Conservation (phyloP, 352 stramenopile species). For the Globisporangium yorkense region DNA sequence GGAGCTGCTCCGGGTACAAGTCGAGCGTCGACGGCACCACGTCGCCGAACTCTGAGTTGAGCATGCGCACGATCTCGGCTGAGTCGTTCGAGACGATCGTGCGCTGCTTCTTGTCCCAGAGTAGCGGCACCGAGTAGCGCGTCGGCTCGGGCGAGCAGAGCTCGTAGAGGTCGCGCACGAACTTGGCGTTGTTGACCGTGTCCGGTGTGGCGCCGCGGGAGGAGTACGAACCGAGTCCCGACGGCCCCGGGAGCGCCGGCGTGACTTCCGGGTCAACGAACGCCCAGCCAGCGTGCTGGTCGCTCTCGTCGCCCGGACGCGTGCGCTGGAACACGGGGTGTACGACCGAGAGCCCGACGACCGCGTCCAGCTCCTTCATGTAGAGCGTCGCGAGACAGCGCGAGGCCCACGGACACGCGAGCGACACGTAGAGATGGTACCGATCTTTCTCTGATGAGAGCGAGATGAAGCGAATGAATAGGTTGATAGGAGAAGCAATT, state of each 20-base stretch:
- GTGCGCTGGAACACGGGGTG: conserved; percentile 82
- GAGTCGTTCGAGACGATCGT: conserved; percentile 95
- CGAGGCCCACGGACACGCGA: conserved; percentile 90
- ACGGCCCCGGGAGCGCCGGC: conserved; percentile 51
- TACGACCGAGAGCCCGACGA: conserved; percentile 91
- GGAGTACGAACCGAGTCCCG: conserved; percentile 56
- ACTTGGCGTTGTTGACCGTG: conserved; percentile 56
- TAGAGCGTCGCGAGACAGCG: conserved; percentile 81
- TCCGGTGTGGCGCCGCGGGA: conserved; percentile 56
- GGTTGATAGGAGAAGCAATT: neutral
- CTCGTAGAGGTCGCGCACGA: conserved; percentile 80
- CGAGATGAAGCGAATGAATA: neutral
- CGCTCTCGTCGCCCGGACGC: conserved; percentile 56
- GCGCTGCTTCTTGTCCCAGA: conserved; percentile 89
- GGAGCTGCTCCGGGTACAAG: conserved; percentile 74
- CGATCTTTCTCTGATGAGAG: conserved; percentile 26
- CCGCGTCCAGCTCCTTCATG: conserved; percentile 93
- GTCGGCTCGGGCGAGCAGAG: conserved; percentile 58
- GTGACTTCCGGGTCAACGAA: conserved; percentile 66
- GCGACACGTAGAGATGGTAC: conserved; percentile 96
- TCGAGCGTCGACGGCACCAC: conserved; percentile 63
- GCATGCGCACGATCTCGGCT: conserved; percentile 91
- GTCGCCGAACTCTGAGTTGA: conserved; percentile 77
- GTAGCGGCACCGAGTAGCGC: conserved; percentile 86
- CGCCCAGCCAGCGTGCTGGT: conserved; percentile 71